Conservation (phyloP, 495 filamentous ascomycete genomes). For the Thozetella sp. region DNA sequence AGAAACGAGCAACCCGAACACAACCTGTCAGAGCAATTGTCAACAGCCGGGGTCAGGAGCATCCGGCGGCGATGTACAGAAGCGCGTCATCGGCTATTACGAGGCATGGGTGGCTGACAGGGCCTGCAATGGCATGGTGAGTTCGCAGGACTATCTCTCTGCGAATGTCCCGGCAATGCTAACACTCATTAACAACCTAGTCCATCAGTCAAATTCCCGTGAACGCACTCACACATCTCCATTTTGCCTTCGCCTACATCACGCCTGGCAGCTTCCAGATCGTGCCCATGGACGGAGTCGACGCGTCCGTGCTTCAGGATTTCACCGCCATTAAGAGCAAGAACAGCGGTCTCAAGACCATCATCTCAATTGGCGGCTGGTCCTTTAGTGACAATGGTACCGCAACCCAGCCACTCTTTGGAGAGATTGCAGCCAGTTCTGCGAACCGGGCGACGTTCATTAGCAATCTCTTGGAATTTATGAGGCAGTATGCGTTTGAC, state of each 20-base stretch:
- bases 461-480: slow-evolving; percentile 38
- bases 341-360: slow-evolving; percentile 31
- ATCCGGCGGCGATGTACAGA: slow-evolving; percentile 9
- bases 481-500: slow-evolving; percentile 48
- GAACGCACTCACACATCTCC: slow-evolving; percentile 22
- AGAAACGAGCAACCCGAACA: neutral
- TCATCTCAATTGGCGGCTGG: slow-evolving; percentile 47
- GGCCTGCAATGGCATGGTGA: too few species aligned
- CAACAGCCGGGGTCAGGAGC: neutral
- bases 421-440: slow-evolving; percentile 4
- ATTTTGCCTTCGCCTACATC: slow-evolving; percentile 28
- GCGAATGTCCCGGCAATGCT: too few species aligned
- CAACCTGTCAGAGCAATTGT: slow-evolving; percentile 21
- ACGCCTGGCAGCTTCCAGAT: slow-evolving; percentile 12
- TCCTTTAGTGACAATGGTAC: slow-evolving; percentile 41
- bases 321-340: slow-evolving; percentile 25
- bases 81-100: slow-evolving; percentile 19
- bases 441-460: slow-evolving; percentile 34
- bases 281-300: slow-evolving; percentile 8
- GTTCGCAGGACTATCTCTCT: too few species aligned
- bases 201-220: slow-evolving; percentile 9
- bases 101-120: too few species aligned
- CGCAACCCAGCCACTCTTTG: slow-evolving; percentile 25
- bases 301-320: slow-evolving; percentile 13
- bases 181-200: too few species aligned